Evolutionary conservation across 495 filamentous ascomycete species (phyloP), one percentile per base, ranked within the genome.

Genomic region (Venustampulla echinocandica): DNA sequence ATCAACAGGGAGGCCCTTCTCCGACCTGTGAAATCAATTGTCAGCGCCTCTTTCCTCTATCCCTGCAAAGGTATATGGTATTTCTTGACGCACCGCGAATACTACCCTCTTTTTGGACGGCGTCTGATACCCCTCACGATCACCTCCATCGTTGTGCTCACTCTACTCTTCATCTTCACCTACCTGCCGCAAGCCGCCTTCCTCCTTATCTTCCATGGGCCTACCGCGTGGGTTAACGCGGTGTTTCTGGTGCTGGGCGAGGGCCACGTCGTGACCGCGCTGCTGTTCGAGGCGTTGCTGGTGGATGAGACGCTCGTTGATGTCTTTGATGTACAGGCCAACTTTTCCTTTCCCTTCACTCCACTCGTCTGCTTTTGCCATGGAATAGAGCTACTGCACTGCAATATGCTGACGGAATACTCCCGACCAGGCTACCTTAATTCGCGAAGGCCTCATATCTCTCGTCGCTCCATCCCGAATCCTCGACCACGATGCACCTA

Each of bases 141-240:
- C 28, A 73, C 90, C 23, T 88, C 85, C 1, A 63, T 86, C 44
- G 68, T 86, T 32, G 73, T 90, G 17, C 88, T 90, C 25, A 64
- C 64, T 11, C 57, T 81, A 28, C 74, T 95, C 63, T 98, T 98
- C 61, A 69, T 80, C 18, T 85, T 95, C 59, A 81, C 87, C 17
- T 98, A 95, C 56, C 58, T 95, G 11, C 90, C 92, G 0, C 92
- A 97, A 67, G 75, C 80, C 38, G 80, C 86, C 5, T 73, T 88
- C 46, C 66, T 95, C 22, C 71, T 84, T 47, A 76, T 95, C 59
- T 89, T 93, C 55, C 87, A 87, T 43, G 92, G 92, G 0, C 86
- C 85, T 0, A 66, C 89, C 7, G 85, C 85, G 13, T 82, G 81
- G 57, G 56, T 93, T 32, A 85, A 80, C 23, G 83, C 87, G 4